Base-by-base conservation (phyloP, 2,329 filamentous ascomycete genomes). In the Sclerotinia glacialis region DNA sequence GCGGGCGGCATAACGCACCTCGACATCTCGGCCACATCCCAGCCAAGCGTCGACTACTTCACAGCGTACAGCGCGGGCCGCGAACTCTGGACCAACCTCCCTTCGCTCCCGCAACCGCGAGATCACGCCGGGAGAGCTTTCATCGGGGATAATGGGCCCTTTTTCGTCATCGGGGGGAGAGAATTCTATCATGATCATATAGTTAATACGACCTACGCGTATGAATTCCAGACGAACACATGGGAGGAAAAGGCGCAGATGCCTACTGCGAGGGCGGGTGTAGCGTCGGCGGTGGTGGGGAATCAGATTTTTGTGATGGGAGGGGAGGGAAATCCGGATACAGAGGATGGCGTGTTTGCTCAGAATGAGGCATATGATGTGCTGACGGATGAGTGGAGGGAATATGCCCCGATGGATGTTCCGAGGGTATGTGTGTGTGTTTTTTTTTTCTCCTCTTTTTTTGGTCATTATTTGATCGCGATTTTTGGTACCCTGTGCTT, bases 251-350 rank as follows among this genome's bases (percentile, higher is more conserved):
- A 64, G 8, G 71, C 61, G 3, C 66, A 55, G n/a, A 79, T 81
- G 78, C 77, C 78, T 0, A 79, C 77, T 2, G 65, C 79, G 0
- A 72, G 78, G 0, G 79, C 78, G 3, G 79, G 78, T 0, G 46
- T 75, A 14, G 66, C 70, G 71, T 52, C 50, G 0, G 76, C 70
- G 0, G 72, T 72, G 0, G 58, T 79, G 1, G 75, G 71, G 0
- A 65, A 58, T 0, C 68, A 69, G 23, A 68, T 79, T 14, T 80
- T 77, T 53, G 74, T 75, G 0, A 74, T 80, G 63, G 78, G 78
- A 1, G 79, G 78, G 5, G 78, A 80, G 55, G 79, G 77, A 0
- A 77, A 79, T 61, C 28, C 58, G 0, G 62, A 68, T 28, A 54
- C 40, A 9, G 54, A 54, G 5, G 37, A 62, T 52, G 76, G 74